Evolutionary conservation across 2,329 filamentous ascomycete species (phyloP).

Genomic region (Emergomyces pasteurianus): DNA sequence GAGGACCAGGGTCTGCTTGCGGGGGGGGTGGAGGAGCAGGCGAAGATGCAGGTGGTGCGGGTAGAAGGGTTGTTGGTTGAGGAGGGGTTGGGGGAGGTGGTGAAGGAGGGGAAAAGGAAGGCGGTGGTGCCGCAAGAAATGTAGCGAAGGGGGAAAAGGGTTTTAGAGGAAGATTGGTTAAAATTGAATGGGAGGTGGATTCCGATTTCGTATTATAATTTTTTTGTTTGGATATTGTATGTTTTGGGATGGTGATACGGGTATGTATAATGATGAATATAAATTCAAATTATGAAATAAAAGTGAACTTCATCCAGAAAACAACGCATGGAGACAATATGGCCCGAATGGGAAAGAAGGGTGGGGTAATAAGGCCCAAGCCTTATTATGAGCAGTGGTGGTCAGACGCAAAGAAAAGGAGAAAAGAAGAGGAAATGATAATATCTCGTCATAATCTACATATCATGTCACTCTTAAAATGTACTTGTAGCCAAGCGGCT

Average conservation of each 20-base stretch:
- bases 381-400: background rate
- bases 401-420: background rate
- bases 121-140: background rate
- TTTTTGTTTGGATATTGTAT: background rate
- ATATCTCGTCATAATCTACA: constrained; percentile 6
- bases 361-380: background rate
- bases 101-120: background rate
- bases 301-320: background rate
- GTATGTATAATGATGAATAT: background rate
- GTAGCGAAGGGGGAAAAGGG: background rate
- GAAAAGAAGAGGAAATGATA: constrained; percentile 1
- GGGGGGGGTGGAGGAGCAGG: background rate
- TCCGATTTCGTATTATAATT: background rate
- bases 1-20: background rate
- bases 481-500: constrained; percentile 89
- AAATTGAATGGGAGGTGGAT: background rate
- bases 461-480: constrained; percentile 45
- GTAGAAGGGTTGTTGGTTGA: background rate
- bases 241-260: background rate
- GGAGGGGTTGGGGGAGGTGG: background rate
- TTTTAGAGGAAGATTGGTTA: background rate
- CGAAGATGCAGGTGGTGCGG: background rate
- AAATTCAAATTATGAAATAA: background rate
- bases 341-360: background rate
- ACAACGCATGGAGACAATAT: background rate